A percentile compares a stretch with the other conserved stretches of the same genome.
Evolutionary conservation across 441 rosid genomes (phyloP).

Genomic region (Melastoma candidum): DNA sequence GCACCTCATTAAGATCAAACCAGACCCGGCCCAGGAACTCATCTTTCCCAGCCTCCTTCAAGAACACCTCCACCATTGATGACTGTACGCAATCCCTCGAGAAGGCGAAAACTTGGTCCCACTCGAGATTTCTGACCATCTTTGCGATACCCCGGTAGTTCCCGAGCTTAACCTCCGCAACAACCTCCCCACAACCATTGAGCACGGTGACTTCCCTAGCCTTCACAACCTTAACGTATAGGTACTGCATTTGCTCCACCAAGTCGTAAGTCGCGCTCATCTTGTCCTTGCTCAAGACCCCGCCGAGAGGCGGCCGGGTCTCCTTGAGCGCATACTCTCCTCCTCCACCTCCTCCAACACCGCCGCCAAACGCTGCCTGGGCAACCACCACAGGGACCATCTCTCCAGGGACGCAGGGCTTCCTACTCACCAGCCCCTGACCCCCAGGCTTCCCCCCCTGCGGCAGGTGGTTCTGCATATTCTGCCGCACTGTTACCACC

Average conservation of each 20-base stretch:
- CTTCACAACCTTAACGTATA: slow-evolving; percentile 40
- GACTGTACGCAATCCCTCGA: slow-evolving; percentile 47
- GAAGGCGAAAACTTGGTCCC: slow-evolving; percentile 52
- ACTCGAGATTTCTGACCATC: slow-evolving; percentile 22
- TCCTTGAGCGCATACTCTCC: slow-evolving; percentile 37
- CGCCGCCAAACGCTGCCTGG: slow-evolving; percentile 19
- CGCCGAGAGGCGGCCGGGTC: slow-evolving; percentile 40
- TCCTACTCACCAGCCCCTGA: slow-evolving; percentile 15
- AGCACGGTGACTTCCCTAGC: slow-evolving; percentile 27
- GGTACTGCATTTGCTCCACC: slow-evolving; percentile 56
- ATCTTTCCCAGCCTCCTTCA: slow-evolving; percentile 33
- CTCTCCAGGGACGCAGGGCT: slow-evolving; percentile 22
- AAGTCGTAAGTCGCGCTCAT: slow-evolving; percentile 43
- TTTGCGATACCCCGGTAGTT: slow-evolving; percentile 41
- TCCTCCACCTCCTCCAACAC: slow-evolving; percentile 17
- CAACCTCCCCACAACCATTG: slow-evolving; percentile 24
- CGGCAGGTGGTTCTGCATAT: slow-evolving; percentile 20
- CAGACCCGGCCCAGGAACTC: slow-evolving; percentile 37
- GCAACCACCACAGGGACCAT: slow-evolving; percentile 45
- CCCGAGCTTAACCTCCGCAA: slow-evolving; percentile 39
- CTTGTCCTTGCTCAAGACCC: slow-evolving; percentile 34
- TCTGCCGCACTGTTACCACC: slow-evolving; percentile 23
- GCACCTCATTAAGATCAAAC: slow-evolving; percentile 41
- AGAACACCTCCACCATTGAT: slow-evolving; percentile 34
- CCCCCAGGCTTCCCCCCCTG: slow-evolving; percentile 31